A percentile compares a stretch with the other conserved stretches of the same genome.
These are phyloP conservation scores for Pichia sp. DNA, from an alignment of 1,139 yeast genomes.

Conservation along the genomic window DNA sequence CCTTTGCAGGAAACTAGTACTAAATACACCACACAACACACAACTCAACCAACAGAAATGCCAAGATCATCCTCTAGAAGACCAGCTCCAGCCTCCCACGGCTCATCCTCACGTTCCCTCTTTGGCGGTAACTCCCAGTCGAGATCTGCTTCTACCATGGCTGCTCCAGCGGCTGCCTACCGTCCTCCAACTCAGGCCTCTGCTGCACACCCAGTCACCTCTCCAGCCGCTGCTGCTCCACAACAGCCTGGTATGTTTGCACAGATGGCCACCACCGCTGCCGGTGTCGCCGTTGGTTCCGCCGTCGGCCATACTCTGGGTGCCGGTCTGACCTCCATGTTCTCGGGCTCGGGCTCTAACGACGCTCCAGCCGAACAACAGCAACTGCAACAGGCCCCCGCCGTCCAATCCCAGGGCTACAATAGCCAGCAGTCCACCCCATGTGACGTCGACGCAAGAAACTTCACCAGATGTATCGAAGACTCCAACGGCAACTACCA, in stretches of 20 bases:
- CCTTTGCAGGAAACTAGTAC: neutral
- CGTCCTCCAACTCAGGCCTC: conserved; percentile 26
- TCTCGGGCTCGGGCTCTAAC: conserved; percentile 64
- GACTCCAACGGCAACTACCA: conserved; percentile 95
- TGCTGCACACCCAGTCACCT: conserved; percentile 10
- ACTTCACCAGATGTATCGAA: conserved; percentile 90
- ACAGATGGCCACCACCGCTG: conserved; percentile 98
- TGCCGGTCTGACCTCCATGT: conserved; percentile 85
- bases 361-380: conserved; percentile 48
- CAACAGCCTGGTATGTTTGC: conserved; percentile 88
- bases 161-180: conserved; percentile 34
- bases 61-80: conserved; percentile 65
- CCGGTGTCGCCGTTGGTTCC: conserved; percentile 98
- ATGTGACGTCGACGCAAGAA: conserved; percentile 92
- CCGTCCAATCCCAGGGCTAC: conserved; percentile 31
- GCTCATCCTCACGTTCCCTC: conserved; percentile 23
- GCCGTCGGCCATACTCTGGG: conserved; percentile 96
- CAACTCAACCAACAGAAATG: conserved; percentile 32
- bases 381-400: conserved; percentile 35
- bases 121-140: conserved; percentile 26
- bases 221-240: conserved; percentile 37
- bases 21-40: neutral
- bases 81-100: conserved; percentile 40
- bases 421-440: conserved; percentile 48
- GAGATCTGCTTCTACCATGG: conserved; percentile 40